These are phyloP conservation scores for Pleurotus eryngii DNA, from an alignment of 768 basidiomycete species.

Conservation along the genomic window DNA sequence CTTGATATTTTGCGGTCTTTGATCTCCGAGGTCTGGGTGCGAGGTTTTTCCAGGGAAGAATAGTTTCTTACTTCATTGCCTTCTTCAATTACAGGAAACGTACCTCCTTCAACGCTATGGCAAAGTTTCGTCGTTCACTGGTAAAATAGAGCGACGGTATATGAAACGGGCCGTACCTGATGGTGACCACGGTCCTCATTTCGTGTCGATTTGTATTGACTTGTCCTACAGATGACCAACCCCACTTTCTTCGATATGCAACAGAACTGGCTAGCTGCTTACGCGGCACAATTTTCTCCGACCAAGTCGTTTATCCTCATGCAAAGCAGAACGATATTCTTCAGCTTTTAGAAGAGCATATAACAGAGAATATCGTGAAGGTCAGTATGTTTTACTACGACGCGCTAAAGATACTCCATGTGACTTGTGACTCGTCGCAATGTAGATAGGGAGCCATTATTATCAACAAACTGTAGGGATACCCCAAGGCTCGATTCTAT, in stretches of 20 bases:
- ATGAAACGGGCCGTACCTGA: constrained; percentile 64
- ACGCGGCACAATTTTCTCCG: constrained; percentile 79
- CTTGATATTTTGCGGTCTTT: constrained; percentile 71
- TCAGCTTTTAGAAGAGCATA: constrained; percentile 81
- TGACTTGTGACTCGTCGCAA: not conserved
- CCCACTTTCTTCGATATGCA: constrained; percentile 72
- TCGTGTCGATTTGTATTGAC: not conserved
- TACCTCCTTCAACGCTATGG: constrained; percentile 74
- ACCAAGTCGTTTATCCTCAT: constrained; percentile 63
- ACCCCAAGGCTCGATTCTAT: constrained; percentile 97
- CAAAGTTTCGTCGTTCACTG: constrained; percentile 54
- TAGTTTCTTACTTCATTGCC: not conserved
- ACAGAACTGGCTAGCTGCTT: constrained; percentile 60
- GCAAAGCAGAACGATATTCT: constrained; percentile 60
- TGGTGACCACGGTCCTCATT: constrained; percentile 33
- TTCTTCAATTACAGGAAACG: constrained; percentile 46
- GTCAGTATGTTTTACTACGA: constrained; percentile 28
- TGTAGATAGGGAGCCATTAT: constrained; percentile 74
- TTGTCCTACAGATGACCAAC: constrained; percentile 60
- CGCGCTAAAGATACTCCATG: constrained; percentile 1
- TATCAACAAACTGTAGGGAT: constrained; percentile 93
- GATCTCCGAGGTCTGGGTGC: constrained; percentile 57
- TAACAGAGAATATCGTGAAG: constrained; percentile 91
- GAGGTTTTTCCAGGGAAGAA: too few species aligned
- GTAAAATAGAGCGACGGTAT: constrained; percentile 55